Conservation (phyloP, 2,329 filamentous ascomycete genomes). For the Ophiostoma montium region DNA sequence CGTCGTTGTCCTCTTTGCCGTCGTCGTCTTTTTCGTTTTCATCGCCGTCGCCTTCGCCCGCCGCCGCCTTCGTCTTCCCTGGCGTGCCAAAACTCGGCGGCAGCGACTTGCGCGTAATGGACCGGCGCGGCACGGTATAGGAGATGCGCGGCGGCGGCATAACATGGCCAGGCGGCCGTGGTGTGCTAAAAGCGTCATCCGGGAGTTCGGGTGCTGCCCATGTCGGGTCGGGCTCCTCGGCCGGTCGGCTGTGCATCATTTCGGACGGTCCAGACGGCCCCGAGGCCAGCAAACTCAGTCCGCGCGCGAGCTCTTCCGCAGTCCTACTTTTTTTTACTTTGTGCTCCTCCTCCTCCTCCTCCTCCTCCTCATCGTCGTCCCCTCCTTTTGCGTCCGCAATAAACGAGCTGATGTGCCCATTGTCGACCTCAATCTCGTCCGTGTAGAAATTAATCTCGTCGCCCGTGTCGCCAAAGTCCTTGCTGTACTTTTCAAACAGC, state of each 20-base stretch:
- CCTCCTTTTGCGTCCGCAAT: slow-evolving; percentile 21
- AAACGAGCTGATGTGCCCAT: slow-evolving; percentile 58
- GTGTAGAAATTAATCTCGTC: slow-evolving; percentile 82
- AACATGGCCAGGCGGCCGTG: background rate
- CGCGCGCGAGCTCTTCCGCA: background rate
- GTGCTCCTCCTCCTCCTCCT: background rate
- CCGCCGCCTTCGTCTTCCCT: too few species aligned
- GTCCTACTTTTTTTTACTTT: slow-evolving; percentile 10
- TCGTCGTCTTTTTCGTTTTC: slow-evolving; percentile 3
- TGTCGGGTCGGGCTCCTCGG: slow-evolving; percentile 18
- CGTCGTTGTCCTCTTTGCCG: slow-evolving; percentile 18
- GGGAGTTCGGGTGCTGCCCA: slow-evolving; percentile 26
- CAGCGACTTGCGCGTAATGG: slow-evolving; percentile 3
- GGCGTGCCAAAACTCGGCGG: background rate
- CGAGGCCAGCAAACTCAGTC: background rate
- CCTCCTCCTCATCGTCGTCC: slow-evolving; percentile 11
- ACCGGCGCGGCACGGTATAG: background rate
- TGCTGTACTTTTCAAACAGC: slow-evolving; percentile 80
- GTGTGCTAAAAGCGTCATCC: slow-evolving; percentile 11
- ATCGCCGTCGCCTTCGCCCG: background rate
- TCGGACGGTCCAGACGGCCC: too few species aligned
- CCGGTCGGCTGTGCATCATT: too few species aligned
- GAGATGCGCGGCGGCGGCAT: background rate
- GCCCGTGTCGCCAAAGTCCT: slow-evolving; percentile 67
- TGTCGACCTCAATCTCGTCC: slow-evolving; percentile 73